These are phyloP conservation scores for Leucosporidium scottii DNA, from an alignment of 768 basidiomycete genomes.

Conservation along the genomic window DNA sequence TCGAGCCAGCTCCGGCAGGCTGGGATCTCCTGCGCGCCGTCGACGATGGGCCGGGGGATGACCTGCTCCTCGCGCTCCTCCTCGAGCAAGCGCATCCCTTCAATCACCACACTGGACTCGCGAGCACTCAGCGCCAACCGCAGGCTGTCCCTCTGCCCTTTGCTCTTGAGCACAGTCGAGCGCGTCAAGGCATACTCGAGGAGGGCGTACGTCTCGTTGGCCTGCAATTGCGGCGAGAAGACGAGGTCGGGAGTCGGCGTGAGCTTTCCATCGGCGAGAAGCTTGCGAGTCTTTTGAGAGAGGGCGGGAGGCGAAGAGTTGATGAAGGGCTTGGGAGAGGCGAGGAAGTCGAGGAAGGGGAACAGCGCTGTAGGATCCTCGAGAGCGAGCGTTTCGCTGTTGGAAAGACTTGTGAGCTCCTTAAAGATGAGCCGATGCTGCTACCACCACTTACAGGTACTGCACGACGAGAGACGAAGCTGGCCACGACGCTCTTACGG, in stretches of 20 bases:
- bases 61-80: constrained; percentile 4
- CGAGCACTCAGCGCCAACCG: constrained; percentile 53
- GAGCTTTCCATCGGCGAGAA: background rate
- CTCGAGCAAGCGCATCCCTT: constrained; percentile 22
- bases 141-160: constrained; percentile 46
- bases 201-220: constrained; percentile 42
- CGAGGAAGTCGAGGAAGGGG: constrained; percentile 61
- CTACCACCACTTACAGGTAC: constrained; percentile 48
- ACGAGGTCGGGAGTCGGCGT: constrained; percentile 43
- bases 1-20: constrained; percentile 38
- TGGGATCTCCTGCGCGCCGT: background rate
- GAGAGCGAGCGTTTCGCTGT: constrained; percentile 70
- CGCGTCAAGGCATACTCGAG: constrained; percentile 40
- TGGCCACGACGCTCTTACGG: constrained; percentile 53
- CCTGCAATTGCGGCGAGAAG: constrained; percentile 31
- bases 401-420: constrained; percentile 2
- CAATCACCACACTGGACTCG: constrained; percentile 40
- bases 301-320: background rate
- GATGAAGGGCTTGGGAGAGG: constrained; percentile 37
- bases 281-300: constrained; percentile 16
- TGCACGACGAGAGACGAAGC: constrained; percentile 60
- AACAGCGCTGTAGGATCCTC: constrained; percentile 71
- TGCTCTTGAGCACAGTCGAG: background rate
- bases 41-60: background rate
- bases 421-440: no score